Percentiles rank a stretch among this genome's conserved stretches.
Evolutionary conservation across 495 filamentous ascomycete species (phyloP).

Genomic region (Aspergillus cavernicola): DNA sequence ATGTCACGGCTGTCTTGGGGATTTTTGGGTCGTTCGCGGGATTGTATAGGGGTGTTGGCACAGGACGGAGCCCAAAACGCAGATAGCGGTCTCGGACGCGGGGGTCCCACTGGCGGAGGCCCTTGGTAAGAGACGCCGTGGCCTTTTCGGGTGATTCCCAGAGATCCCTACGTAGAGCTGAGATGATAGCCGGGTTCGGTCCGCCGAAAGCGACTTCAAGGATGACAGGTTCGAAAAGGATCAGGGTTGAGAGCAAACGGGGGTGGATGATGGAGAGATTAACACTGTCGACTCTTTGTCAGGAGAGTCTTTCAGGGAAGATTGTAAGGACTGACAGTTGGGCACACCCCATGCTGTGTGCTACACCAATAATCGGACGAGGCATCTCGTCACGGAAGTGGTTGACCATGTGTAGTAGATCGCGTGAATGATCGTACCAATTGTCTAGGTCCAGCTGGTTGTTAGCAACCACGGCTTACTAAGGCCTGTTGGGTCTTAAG

Average conservation of each 20-base stretch:
- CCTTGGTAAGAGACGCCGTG: slow-evolving; percentile 6
- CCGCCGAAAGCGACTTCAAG: slow-evolving; percentile 27
- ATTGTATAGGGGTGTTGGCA: slow-evolving; percentile 43
- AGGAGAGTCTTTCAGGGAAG: not conserved
- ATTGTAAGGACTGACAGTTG: slow-evolving; percentile 37
- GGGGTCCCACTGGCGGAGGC: slow-evolving; percentile 48
- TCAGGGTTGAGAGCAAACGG: slow-evolving; percentile 60
- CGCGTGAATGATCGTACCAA: slow-evolving; percentile 74
- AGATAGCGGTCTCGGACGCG: slow-evolving; percentile 51
- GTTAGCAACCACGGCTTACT: too few species aligned
- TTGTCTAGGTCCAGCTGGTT: slow-evolving; percentile 34
- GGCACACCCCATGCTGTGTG: slow-evolving; percentile 73
- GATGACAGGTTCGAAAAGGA: slow-evolving; percentile 67
- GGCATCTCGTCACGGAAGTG: slow-evolving; percentile 67
- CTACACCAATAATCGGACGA: slow-evolving; percentile 70
- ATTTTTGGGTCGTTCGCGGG: slow-evolving; percentile 22
- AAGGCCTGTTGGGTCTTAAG: too few species aligned
- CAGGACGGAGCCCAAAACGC: slow-evolving; percentile 45
- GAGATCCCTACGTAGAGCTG: slow-evolving; percentile 50
- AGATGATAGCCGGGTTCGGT: slow-evolving; percentile 25
- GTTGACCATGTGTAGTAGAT: slow-evolving; percentile 73
- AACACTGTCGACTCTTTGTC: slow-evolving; percentile 15
- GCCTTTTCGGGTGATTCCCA: slow-evolving; percentile 45
- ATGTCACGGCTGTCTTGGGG: slow-evolving; percentile 36
- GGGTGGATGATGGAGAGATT: slow-evolving; percentile 63